Conservation (phyloP, 192 early-diverging fungal genomes). For the Coemansia sp. region DNA sequence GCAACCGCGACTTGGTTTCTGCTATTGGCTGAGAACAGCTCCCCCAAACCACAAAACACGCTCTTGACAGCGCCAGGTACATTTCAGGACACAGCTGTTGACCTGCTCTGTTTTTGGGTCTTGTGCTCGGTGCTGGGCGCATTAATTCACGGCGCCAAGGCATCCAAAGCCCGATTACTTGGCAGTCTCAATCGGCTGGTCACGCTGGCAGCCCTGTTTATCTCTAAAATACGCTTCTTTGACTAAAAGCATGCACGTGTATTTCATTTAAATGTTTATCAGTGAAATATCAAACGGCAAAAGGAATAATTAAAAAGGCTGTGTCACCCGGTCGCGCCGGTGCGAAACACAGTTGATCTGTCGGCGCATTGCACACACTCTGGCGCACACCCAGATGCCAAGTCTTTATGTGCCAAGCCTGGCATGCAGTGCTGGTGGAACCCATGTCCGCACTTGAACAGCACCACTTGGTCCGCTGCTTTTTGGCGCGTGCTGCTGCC, state of each 20-base stretch:
- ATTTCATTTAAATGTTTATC: not conserved
- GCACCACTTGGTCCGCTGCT: slow-evolving; percentile 22
- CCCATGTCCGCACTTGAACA: slow-evolving; percentile 52
- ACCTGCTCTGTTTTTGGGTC: not conserved
- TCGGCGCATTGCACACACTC: slow-evolving; percentile 27
- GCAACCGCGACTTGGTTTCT: not conserved
- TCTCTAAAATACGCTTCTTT: not conserved
- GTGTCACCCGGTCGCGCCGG: slow-evolving; percentile 6
- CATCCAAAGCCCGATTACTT: not conserved
- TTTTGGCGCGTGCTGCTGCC: slow-evolving; percentile 5
- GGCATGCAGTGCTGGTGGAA: slow-evolving; percentile 36
- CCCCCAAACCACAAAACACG: not conserved
- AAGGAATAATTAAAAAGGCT: not conserved
- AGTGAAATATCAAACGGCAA: not conserved
- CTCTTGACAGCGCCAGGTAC: not conserved
- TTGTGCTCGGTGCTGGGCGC: not conserved
- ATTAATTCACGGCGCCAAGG: not conserved
- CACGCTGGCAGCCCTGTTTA: not conserved
- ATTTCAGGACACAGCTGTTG: not conserved
- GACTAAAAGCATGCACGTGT: slow-evolving; percentile 5
- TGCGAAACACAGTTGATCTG: not conserved
- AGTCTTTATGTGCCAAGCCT: not conserved
- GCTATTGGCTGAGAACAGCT: not conserved
- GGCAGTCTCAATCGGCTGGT: slow-evolving; percentile 1
- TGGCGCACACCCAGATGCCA: slow-evolving; percentile 9